Percentiles rank a stretch among this genome's conserved stretches.
These are phyloP conservation scores for Plectosphaerella sp. DNA, from an alignment of 2,329 filamentous ascomycete genomes.

Conservation along the genomic window DNA sequence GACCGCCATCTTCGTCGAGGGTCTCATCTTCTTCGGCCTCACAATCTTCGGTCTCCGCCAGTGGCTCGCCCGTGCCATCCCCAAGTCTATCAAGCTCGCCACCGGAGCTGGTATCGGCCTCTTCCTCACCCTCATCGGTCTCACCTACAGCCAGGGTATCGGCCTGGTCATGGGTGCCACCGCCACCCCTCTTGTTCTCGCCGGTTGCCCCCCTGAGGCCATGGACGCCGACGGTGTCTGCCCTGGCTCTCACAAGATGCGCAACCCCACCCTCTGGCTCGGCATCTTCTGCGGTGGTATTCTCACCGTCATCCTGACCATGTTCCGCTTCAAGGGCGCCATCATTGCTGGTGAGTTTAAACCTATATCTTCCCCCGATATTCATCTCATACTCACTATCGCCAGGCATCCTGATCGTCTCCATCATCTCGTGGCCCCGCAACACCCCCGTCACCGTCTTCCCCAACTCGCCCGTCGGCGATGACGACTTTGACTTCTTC, in stretches of 20 bases:
- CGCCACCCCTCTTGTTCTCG: slow-evolving; percentile 68
- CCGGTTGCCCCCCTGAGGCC: slow-evolving; percentile 56
- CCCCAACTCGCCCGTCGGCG: slow-evolving; percentile 64
- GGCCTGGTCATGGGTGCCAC: slow-evolving; percentile 66
- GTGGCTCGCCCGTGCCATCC: slow-evolving; percentile 81
- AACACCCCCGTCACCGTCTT: slow-evolving; percentile 75
- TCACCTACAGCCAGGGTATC: slow-evolving; percentile 79
- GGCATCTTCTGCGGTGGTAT: slow-evolving; percentile 84
- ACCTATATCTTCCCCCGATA: no score
- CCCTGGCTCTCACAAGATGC: slow-evolving; percentile 66
- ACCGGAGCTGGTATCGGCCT: slow-evolving; percentile 83
- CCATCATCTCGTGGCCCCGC: slow-evolving; percentile 84
- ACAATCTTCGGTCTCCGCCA: slow-evolving; percentile 79
- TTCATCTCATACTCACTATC: no score
- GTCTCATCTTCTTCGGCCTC: slow-evolving; percentile 77
- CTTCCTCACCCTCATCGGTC: slow-evolving; percentile 71
- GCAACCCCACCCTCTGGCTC: slow-evolving; percentile 79
- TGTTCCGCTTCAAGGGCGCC: slow-evolving; percentile 83
- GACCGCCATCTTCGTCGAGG: slow-evolving; percentile 85
- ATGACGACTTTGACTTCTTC: slow-evolving; percentile 78
- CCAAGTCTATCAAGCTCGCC: slow-evolving; percentile 79
- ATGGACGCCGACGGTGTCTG: slow-evolving; percentile 50
- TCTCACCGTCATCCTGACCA: slow-evolving; percentile 73
- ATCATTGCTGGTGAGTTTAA: slow-evolving; percentile 61
- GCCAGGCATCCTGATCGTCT: slow-evolving; percentile 72